Percentiles rank a stretch among this genome's conserved stretches.
Conservation (phyloP, 306 rosid genomes). For the Lathyrus tuberosus region DNA sequence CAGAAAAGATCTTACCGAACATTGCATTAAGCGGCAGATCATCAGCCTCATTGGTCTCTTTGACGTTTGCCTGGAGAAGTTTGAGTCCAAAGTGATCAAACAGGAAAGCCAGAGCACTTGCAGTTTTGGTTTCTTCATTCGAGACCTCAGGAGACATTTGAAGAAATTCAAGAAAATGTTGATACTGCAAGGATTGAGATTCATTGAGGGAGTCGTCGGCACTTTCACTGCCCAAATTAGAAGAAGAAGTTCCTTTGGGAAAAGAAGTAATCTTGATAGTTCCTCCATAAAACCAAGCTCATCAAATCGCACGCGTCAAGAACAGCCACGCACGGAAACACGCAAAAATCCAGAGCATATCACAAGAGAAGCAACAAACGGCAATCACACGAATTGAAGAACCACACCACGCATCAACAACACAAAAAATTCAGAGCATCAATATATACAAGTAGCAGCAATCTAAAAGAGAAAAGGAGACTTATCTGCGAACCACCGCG, state of each 20-base stretch:
- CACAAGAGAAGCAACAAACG: no score
- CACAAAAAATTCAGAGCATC: no score
- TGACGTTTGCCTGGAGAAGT: constrained; percentile 80
- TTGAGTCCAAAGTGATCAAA: constrained; percentile 86
- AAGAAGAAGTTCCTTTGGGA: constrained; percentile 63
- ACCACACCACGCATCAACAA: no score
- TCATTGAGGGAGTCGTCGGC: constrained; percentile 71
- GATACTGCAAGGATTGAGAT: constrained; percentile 72
- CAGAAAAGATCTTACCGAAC: constrained; percentile 85
- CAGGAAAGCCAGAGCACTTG: constrained; percentile 71
- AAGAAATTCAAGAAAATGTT: constrained; percentile 74
- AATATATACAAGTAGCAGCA: no score
- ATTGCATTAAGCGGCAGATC: constrained; percentile 86
- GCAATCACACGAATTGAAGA: no score
- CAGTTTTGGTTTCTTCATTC: constrained; percentile 70
- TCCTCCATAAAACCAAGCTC: no score
- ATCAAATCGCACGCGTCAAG: no score
- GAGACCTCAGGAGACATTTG: constrained; percentile 69
- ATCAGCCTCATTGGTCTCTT: no score
- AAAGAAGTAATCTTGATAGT: constrained; percentile 83
- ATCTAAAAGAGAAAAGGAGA: no score
- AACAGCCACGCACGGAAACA: no score
- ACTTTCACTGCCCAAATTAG: constrained; percentile 61
- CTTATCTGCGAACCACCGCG: no score
- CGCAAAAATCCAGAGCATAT: no score